A percentile compares a stretch with the other conserved stretches of the same genome.
Evolutionary conservation across 176 grass and related monocot species (phyloP).

Genomic region (Ampelocalamus luodianensis): DNA sequence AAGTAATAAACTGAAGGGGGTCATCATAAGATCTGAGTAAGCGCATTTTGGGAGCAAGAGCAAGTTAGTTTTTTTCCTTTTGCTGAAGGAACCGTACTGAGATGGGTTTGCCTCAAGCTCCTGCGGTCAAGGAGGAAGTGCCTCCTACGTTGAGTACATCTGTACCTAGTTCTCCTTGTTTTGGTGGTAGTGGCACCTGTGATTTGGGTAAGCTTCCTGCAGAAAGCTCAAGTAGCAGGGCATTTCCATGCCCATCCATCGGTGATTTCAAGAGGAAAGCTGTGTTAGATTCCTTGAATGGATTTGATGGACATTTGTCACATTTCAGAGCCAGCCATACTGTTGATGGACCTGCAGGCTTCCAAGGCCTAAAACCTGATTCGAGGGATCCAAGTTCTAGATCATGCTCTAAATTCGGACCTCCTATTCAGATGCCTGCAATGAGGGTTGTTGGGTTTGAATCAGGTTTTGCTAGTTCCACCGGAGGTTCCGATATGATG

Average conservation of each 20-base stretch:
- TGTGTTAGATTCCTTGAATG: constrained; percentile 33
- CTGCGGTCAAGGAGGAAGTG: constrained; percentile 47
- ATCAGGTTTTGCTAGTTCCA: constrained; percentile 45
- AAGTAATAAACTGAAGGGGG: background rate
- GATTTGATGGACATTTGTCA: constrained; percentile 26
- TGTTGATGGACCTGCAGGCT: constrained; percentile 34
- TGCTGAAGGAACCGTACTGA: constrained; percentile 20
- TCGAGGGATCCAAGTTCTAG: constrained; percentile 42
- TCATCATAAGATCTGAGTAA: background rate
- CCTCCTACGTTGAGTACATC: constrained; percentile 50
- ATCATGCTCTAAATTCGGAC: constrained; percentile 50
- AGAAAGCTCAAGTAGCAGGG: constrained; percentile 42
- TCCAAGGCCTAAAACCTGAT: constrained; percentile 58
- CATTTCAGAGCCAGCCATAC: constrained; percentile 35
- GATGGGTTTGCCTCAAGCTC: constrained; percentile 89
- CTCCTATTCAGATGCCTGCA: constrained; percentile 51
- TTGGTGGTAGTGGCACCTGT: constrained; percentile 18
- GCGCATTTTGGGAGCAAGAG: background rate
- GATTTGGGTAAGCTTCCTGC: constrained; percentile 42
- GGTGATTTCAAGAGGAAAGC: constrained; percentile 57
- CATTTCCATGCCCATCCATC: constrained; percentile 44
- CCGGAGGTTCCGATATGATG: constrained; percentile 36
- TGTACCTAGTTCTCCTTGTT: constrained; percentile 46
- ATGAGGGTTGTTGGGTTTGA: constrained; percentile 84
- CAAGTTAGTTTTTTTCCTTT: constrained; percentile 18